Evolutionary conservation across 768 basidiomycete species (phyloP), one percentile per base, ranked within the genome.

Genomic region (Leccinum arenicola): DNA sequence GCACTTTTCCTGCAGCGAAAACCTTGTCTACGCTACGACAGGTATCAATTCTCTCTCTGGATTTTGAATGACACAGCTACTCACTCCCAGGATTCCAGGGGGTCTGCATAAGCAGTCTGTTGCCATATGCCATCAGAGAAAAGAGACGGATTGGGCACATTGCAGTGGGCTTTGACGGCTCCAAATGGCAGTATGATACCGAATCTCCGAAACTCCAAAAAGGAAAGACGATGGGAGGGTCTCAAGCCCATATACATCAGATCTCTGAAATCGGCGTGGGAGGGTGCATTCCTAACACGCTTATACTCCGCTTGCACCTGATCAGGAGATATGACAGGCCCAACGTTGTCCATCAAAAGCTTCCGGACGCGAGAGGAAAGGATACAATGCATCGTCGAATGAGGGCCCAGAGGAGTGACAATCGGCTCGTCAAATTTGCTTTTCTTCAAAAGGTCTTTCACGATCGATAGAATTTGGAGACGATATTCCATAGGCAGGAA

Each of bases 51-150:
- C 48, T 59, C 51, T 11, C 33, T 19, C 33, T 19, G 31, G 10
- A 15, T 36, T 29, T 45, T 3, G 9, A 27, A 29, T 3, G 15
- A 19, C 50, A 59, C 19, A 6, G 2, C 19, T 12, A 70, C 77
- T 68, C 62, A 80, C 79, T 82, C 76, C 82, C 82, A 85, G n/a
- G 79, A 78, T 47, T 73, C 73, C 0, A 84, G 73, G 0, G 84
- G 82, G 47, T 77, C 80, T 6, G 77, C 73, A 33, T 67, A 70
- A 36, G 76, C 75, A 14, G 68, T 64, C 51, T 71, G 71, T 23
- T 81, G 61, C 82, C 82, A 84, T 51, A 73, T 66, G 14, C 83
- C 81, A 52, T 73, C 58, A 3, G 75, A 73, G 62, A 83, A 84
- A 50, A 82, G 74, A 35, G 80, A 73, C 17, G 78, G 51, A 54